Conservation (phyloP, 2,329 filamentous ascomycete genomes). For the Fonsecaea monophora region DNA sequence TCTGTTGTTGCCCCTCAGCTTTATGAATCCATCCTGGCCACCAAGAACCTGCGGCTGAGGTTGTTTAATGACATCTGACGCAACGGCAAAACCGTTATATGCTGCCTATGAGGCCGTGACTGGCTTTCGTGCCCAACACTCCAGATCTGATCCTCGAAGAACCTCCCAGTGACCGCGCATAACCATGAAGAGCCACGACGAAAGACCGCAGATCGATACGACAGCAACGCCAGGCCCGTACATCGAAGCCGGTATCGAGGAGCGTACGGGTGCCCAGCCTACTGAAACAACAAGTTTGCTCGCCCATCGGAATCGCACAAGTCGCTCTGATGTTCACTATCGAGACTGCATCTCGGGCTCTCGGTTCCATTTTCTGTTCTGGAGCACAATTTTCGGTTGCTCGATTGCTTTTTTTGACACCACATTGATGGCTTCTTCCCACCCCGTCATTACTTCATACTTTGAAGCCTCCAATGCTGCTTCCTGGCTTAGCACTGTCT, state of each 20-base stretch:
- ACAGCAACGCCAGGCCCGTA: slow-evolving; percentile 6
- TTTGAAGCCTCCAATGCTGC: slow-evolving; percentile 79
- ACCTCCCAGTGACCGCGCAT: background rate
- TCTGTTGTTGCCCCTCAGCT: slow-evolving; percentile 15
- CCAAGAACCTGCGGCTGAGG: background rate
- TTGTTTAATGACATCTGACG: slow-evolving; percentile 11
- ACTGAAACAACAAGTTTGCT: slow-evolving; percentile 31
- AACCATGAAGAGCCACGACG: slow-evolving; percentile 9
- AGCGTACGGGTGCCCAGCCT: slow-evolving; percentile 4
- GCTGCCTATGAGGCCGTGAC: background rate
- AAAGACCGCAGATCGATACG: slow-evolving; percentile 17
- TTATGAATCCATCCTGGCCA: slow-evolving; percentile 8
- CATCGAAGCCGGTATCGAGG: slow-evolving; percentile 6
- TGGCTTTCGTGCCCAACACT: background rate
- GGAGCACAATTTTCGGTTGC: slow-evolving; percentile 63
- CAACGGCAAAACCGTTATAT: slow-evolving; percentile 1
- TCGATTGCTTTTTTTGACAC: slow-evolving; percentile 71
- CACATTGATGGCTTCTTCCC: slow-evolving; percentile 80
- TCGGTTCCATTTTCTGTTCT: slow-evolving; percentile 69
- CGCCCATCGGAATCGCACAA: slow-evolving; percentile 9
- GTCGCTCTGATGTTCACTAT: slow-evolving; percentile 24
- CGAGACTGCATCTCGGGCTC: slow-evolving; percentile 37
- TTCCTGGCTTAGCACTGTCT: slow-evolving; percentile 82
- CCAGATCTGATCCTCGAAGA: background rate
- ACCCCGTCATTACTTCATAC: slow-evolving; percentile 81